These are phyloP conservation scores for Cetradonia linearis DNA, from an alignment of 495 filamentous ascomycete genomes.

Conservation along the genomic window DNA sequence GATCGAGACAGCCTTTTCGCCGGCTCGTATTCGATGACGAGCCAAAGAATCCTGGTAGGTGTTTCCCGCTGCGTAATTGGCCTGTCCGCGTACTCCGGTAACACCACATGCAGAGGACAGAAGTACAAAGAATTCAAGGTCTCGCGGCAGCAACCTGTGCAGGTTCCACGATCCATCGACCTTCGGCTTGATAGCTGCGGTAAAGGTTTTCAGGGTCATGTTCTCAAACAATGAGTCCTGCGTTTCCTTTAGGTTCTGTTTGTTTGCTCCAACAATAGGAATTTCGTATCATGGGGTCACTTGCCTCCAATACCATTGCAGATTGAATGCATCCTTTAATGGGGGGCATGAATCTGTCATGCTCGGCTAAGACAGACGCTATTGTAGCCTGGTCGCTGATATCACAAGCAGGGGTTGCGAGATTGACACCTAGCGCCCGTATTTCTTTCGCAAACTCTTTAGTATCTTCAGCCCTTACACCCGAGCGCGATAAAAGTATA, in stretches of 20 bases:
- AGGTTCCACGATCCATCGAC: slow-evolving; percentile 39
- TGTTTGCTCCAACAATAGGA: background rate
- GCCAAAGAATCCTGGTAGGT: slow-evolving; percentile 28
- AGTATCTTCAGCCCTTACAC: background rate
- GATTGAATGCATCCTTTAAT: slow-evolving; percentile 44
- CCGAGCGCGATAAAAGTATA: slow-evolving; percentile 24
- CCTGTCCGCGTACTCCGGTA: slow-evolving; percentile 23
- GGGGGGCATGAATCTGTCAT: slow-evolving; percentile 32
- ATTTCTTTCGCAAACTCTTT: slow-evolving; percentile 12
- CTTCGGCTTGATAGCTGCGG: slow-evolving; percentile 42
- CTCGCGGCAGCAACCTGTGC: slow-evolving; percentile 25
- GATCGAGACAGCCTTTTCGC: slow-evolving; percentile 22
- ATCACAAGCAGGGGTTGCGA: slow-evolving; percentile 32
- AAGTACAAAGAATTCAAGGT: slow-evolving; percentile 36
- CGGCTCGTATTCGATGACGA: slow-evolving; percentile 19
- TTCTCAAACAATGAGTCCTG: slow-evolving; percentile 48
- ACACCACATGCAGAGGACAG: slow-evolving; percentile 25
- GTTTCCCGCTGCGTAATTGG: slow-evolving; percentile 29
- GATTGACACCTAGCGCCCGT: slow-evolving; percentile 12
- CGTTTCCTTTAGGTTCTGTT: slow-evolving; percentile 13
- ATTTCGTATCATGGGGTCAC: too few species aligned
- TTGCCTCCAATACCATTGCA: slow-evolving; percentile 29
- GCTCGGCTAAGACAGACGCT: too few species aligned
- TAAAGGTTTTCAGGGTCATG: slow-evolving; percentile 41
- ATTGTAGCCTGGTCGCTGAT: slow-evolving; percentile 29